A percentile compares a stretch with the other conserved stretches of the same genome.
Conservation (phyloP, 164 flowering plant species). For the Paratinospora sagittata region DNA sequence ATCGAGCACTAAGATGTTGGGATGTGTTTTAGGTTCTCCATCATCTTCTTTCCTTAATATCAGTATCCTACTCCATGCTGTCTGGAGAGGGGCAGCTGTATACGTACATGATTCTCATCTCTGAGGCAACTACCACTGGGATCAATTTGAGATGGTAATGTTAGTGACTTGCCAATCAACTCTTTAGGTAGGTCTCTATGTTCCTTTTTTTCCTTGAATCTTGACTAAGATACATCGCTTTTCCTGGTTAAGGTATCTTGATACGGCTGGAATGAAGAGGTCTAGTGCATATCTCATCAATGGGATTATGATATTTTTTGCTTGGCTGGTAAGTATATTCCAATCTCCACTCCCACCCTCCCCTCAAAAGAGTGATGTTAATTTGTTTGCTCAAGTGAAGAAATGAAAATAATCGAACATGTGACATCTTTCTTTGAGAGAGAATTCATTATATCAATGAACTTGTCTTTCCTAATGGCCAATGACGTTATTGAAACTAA, state of each 20-base stretch:
- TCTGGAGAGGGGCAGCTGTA: slow-evolving; percentile 90
- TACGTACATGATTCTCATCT: slow-evolving; percentile 86
- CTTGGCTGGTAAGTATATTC: slow-evolving; percentile 80
- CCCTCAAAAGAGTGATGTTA: neutral
- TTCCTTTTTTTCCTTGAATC: neutral
- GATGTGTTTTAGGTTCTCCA: slow-evolving; percentile 67
- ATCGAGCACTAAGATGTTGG: neutral
- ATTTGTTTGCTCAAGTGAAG: too few species aligned
- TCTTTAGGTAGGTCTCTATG: neutral
- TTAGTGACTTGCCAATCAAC: neutral
- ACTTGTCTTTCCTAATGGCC: too few species aligned
- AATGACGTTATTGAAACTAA: too few species aligned
- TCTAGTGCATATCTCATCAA: slow-evolving; percentile 75
- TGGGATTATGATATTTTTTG: slow-evolving; percentile 71
- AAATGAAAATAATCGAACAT: too few species aligned
- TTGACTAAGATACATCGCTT: slow-evolving; percentile 8
- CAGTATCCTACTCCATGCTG: slow-evolving; percentile 79
- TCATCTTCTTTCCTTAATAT: slow-evolving; percentile 65
- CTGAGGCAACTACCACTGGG: slow-evolving; percentile 90
- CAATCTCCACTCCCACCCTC: neutral
- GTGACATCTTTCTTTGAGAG: too few species aligned
- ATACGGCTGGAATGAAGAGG: slow-evolving; percentile 83
- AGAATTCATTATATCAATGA: too few species aligned
- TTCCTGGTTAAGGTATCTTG: slow-evolving; percentile 67
- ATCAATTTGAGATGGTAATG: slow-evolving; percentile 93